These are phyloP conservation scores for Aspergillus sp. DNA, from an alignment of 2,329 filamentous ascomycete species.

Conservation along the genomic window DNA sequence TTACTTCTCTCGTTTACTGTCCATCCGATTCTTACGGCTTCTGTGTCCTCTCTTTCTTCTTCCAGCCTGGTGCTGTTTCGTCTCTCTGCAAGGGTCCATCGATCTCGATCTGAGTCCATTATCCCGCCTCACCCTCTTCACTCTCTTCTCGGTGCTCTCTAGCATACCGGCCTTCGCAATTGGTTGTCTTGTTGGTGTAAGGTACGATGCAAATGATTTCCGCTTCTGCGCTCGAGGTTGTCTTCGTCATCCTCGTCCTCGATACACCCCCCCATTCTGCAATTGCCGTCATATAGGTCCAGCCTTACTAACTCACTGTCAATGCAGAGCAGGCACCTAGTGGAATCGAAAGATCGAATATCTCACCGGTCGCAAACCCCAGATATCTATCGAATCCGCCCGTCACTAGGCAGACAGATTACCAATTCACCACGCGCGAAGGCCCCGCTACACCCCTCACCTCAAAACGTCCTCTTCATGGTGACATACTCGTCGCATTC, in stretches of 20 bases:
- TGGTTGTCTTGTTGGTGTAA: too few species aligned
- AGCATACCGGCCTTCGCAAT: too few species aligned
- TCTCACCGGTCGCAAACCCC: slow-evolving; percentile 8
- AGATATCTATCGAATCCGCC: slow-evolving; percentile 6
- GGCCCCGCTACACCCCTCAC: slow-evolving; percentile 3
- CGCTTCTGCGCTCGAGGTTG: too few species aligned
- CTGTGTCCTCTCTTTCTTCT: slow-evolving; percentile 7
- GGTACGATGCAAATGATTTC: not conserved
- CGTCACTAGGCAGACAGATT: slow-evolving; percentile 1
- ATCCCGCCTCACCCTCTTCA: too few species aligned
- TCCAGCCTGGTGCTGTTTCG: slow-evolving; percentile 19
- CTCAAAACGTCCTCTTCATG: slow-evolving; percentile 11
- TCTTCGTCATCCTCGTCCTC: too few species aligned
- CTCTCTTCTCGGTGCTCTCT: too few species aligned
- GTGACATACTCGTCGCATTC: slow-evolving; percentile 14
- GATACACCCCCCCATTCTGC: too few species aligned
- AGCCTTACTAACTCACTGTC: not conserved
- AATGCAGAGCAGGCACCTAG: slow-evolving; percentile 2
- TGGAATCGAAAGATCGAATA: slow-evolving; percentile 8
- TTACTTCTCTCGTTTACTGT: slow-evolving; percentile 8
- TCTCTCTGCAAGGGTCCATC: slow-evolving; percentile 12
- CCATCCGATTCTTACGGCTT: slow-evolving; percentile 5
- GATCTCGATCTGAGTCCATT: slow-evolving; percentile 5
- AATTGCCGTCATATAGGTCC: too few species aligned
- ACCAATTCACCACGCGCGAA: not conserved